Percentiles rank a stretch among this genome's conserved stretches.
Conservation (phyloP, 352 stramenopile genomes). For the Phytophthora megakarya region DNA sequence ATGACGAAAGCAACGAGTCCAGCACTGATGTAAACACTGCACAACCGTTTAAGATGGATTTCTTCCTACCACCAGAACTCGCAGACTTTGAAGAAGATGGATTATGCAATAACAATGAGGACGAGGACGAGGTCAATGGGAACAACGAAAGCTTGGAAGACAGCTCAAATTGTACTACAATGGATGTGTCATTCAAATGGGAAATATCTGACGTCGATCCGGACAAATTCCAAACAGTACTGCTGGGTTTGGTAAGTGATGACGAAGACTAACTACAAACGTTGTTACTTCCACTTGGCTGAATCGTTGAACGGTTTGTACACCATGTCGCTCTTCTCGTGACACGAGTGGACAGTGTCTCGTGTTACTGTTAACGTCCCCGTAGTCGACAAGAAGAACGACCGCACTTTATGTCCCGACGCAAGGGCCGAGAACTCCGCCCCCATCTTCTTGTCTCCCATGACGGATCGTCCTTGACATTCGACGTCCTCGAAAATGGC, state of each 20-base stretch:
- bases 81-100: conserved; percentile 71
- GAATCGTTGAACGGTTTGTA: conserved; percentile 28
- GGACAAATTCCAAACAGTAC: conserved; percentile 17
- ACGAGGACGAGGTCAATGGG: no score
- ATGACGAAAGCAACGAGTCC: conserved; percentile 10
- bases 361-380: neutral
- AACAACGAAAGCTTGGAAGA: neutral
- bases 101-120: conserved; percentile 25
- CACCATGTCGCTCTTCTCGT: conserved; percentile 27
- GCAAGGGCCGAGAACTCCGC: conserved; percentile 18
- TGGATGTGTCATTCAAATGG: conserved; percentile 30
- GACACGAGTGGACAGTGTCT: conserved; percentile 21
- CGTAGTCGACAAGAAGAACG: conserved; percentile 31
- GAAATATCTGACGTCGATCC: conserved; percentile 29
- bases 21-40: neutral
- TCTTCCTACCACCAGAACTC: conserved; percentile 46
- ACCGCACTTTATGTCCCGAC: conserved; percentile 19
- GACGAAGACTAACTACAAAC: conserved; percentile 28
- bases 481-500: conserved; percentile 25
- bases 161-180: neutral
- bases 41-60: conserved; percentile 13
- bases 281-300: conserved; percentile 9
- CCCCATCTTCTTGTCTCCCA: neutral
- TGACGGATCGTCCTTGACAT: conserved; percentile 19
- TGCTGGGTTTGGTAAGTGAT: conserved; percentile 38